Base-by-base conservation (phyloP, 768 basidiomycete species). In the Pulveroboletus frians region DNA sequence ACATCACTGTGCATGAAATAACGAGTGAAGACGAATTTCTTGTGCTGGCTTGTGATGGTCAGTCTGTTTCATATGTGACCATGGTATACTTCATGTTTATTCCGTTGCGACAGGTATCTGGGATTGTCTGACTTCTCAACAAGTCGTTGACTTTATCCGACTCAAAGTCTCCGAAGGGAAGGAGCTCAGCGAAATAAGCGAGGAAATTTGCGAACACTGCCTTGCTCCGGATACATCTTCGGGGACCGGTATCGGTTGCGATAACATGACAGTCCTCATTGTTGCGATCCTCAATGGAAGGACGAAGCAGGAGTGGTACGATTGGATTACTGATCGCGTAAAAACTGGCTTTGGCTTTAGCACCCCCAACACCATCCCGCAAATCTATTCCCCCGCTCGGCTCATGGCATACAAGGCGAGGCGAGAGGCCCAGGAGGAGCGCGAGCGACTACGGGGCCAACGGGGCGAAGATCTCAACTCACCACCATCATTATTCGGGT, bases 241-340 rank as follows among this genome's bases (percentile, higher is more conserved):
- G 31, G 90, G 89, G 41, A 82, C 83, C 38, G 96, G 96, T 11
- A 90, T 97, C 54, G 96, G 96, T 17, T 97, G 95, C 66, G 96
- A 99, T 72, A 98, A 99, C 73, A 99, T 99, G 96, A 99, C 96
- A 0, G 74, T 96, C 42, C 77, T 97, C 57, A 80, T 99, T 45
- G 79, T 98, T 49, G 96, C 91, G 7, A 68, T 99, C 39, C 77
- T 94, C 29, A 79, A 88, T 53, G 94, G 90, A 35, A 82, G 83
- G 51, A 88, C 91, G n/a, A 81, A 85, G 66, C 86, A 89, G 55
- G 83, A 93, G 63, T 98, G 96, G 96, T 88, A 89, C 61, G 65
- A 77, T 32, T 97, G 95, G 95, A 68, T 99, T 50, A 79, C 75
- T 39, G 80, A 92, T 43, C 83, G 94, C 34, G 88, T 94, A 40